These are phyloP conservation scores for Tillandsia fasciculata DNA, from an alignment of 176 grass and related monocot species.

Conservation along the genomic window DNA sequence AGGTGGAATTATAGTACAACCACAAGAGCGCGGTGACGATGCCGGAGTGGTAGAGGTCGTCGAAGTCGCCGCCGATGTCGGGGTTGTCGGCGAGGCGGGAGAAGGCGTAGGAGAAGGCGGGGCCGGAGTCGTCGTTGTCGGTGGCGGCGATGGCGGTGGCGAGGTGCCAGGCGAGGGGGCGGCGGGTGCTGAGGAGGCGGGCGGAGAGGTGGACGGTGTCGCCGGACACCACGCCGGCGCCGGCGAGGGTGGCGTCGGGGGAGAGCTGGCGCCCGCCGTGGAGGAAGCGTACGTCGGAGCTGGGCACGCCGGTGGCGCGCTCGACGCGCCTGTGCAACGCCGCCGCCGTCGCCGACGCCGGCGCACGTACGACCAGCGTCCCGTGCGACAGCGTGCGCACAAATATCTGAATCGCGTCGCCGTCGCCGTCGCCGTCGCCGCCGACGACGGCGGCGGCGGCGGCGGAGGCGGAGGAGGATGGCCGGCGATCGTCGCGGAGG, in stretches of 20 bases:
- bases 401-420: not conserved
- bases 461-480: conserved; percentile 26
- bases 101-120: conserved; percentile 9
- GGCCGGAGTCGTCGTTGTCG: conserved; percentile 30
- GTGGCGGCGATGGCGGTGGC: conserved; percentile 31
- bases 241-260: conserved; percentile 3
- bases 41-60: conserved; percentile 35
- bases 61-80: conserved; percentile 18
- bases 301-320: not conserved
- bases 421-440: conserved; percentile 16
- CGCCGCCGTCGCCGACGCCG: not conserved
- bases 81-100: conserved; percentile 23
- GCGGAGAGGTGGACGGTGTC: conserved; percentile 16
- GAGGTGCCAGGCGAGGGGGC: conserved; percentile 17
- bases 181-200: conserved; percentile 26
- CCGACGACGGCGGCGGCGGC: fast-evolving
- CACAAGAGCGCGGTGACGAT: not conserved
- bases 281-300: not conserved
- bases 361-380: too few relatives aligned
- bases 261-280: not conserved
- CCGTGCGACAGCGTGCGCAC: too few relatives aligned
- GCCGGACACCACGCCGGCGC: conserved; percentile 9
- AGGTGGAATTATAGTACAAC: not conserved
- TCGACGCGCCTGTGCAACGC: not conserved
- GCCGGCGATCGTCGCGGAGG: conserved; percentile 20